A percentile compares a stretch with the other conserved stretches of the same genome.
Evolutionary conservation across 139 green algal genomes (phyloP).

Genomic region (Volvox reticuliferus): DNA sequence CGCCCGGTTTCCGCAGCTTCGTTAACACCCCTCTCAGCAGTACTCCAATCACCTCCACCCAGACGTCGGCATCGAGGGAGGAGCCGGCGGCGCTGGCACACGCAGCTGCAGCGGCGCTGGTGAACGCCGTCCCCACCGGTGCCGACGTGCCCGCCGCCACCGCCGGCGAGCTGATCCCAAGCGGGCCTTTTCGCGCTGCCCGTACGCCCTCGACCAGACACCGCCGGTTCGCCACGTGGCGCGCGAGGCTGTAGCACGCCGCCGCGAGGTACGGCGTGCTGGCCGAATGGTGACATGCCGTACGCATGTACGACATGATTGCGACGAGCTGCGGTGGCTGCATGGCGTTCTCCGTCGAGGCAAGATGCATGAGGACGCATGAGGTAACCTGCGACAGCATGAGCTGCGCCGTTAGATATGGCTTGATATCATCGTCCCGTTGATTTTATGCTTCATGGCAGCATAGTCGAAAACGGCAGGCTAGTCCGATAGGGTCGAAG

Average conservation of each 20-base stretch:
- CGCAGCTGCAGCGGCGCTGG: neutral
- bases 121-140: neutral
- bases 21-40: conserved; percentile 3
- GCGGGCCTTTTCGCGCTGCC: neutral
- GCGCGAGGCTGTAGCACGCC: conserved; percentile 18
- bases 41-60: conserved; percentile 23
- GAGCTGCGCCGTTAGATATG: too few relatives aligned
- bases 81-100: neutral
- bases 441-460: too few relatives aligned
- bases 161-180: neutral
- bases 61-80: neutral
- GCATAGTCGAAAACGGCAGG: too few relatives aligned
- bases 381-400: neutral
- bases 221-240: conserved; percentile 36
- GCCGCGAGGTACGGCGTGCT: conserved; percentile 26
- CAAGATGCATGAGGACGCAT: conserved; percentile 22
- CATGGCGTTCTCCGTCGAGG: neutral
- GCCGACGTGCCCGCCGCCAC: neutral
- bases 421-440: too few relatives aligned
- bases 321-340: neutral
- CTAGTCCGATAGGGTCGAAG: too few relatives aligned
- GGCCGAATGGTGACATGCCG: conserved; percentile 4
- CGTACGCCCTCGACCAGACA: conserved; percentile 34
- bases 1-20: neutral
- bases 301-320: conserved; percentile 29